Evolutionary conservation across 2,329 filamentous ascomycete genomes (phyloP), one percentile per base, ranked within the genome.

Genomic region (Curvularia hawaiiensis): DNA sequence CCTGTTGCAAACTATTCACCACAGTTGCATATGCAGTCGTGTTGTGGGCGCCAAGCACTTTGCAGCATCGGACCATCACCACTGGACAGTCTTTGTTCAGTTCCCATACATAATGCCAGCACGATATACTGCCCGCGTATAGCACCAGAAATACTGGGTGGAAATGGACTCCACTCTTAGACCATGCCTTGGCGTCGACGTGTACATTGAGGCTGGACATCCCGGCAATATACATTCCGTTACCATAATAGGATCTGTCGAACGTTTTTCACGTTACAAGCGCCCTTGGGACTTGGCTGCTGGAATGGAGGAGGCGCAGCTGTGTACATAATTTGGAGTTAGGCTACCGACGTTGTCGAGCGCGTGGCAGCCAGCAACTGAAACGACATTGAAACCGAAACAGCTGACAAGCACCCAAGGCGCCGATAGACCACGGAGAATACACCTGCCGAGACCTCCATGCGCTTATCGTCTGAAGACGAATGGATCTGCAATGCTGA

Each of bases 321-420:
- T 47, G 48, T 39, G 18, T 33, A 49, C 28, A 44, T 26, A n/a
- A 24, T 26, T 26, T 30, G 8, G n/a, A 52, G 28, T 39, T 30
- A 53, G 41, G n/a, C 33, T 40, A 22, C 28, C 50, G 40, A 18
- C 46, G 50, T 45, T 52, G 28, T 46, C 47, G 64, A 55, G 56
- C 66, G 59, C 59, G 56, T 63, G 66, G 64, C 48, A 58, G 38
- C 38, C 47, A 24, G 35, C 54, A 58, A 52, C 65, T 64, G 67
- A 68, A 64, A 63, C 62, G 46, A 41, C 12, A 10, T 54, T 69
- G 67, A 69, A 68, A 68, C 67, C 56, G 61, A 63, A 62, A 61
- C 59, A 45, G 62, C 49, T 57, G 62, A 66, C 67, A 67, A 61
- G 62, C 50, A 52, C 38, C 26, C 45, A 52, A 40, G 54, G 44